Evolutionary conservation across 306 rosid species (phyloP), one percentile per base, ranked within the genome.

Genomic region (Oemleria cerasiformis): DNA sequence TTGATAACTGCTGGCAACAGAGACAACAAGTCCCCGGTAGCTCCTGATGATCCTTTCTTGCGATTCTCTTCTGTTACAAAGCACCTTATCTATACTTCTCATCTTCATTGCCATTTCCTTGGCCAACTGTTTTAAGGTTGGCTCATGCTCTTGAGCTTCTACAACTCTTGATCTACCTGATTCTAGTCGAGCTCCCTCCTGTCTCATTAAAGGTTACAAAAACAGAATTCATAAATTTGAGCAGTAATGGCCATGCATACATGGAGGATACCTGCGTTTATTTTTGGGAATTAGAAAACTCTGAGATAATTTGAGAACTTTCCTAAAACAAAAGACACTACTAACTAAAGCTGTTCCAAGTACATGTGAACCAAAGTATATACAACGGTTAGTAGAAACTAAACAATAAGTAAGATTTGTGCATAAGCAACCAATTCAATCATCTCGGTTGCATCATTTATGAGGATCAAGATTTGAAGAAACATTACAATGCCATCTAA

Each of bases 151-250:
- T 76, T 78, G 82, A 74, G 65, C 69, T 69, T 80, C 79, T 75
- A 63, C 70, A 50, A 70, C 66, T 78, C 82, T 86, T 20, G 20
- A 49, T 58, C 84, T 84, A 45, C 79, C 47, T 60, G 39, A 77
- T 79, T 88, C 91, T 70, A 84, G 77, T 75, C 56, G 84, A 67
- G 88, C 86, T 72, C 89, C 96, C 71, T 90, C 90, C 95, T 92
- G 73, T 73, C 25, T 15, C 54, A 70, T 20, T 69, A 55, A 38
- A 19, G 38, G 16, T 40, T 45, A 5, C 4, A 60, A 62, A 36
- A 1, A 38, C 8, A 41, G 9, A 36, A 39, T 63, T 63, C 50
- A 19, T 5, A 25, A 41, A 20, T 19, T 47, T 15, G 9, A 41
- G 34, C 38, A 20, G 53, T 14, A 65, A 65, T 10, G 70, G 34